Evolutionary conservation across 2,329 filamentous ascomycete genomes (phyloP), one percentile per base, ranked within the genome.

Genomic region (Amauroascus niger): DNA sequence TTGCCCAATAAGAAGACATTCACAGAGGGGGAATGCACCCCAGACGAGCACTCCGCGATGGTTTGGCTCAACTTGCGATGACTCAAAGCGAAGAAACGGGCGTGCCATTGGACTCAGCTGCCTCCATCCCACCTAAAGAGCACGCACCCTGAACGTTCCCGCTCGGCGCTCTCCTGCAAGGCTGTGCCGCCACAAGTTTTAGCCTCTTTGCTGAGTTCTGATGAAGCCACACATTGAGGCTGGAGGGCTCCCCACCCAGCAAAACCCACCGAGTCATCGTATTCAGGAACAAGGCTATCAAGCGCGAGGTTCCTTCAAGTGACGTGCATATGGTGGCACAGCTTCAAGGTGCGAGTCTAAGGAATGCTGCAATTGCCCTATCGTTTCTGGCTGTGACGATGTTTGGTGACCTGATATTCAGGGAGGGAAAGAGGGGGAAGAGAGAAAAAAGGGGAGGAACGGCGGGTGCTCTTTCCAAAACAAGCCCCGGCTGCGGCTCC

Each of bases 151-250:
- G 13, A n/a, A n/a, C 14, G n/a, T 20, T 33, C 16, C 16, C 18
- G 18, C 11, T 22, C n/a, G 9, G 20, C 26, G 30, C 20, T 11
- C 5, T 28, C 46, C 2, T 14, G 20, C 40, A 49, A 49, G 47
- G 49, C 39, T 52, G 49, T 16, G 39, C 49, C 28, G 30, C 49
- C 39, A 44, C 39, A 33, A 13, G 24, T 26, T 49, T 41, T 28
- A 50, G 48, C 37, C 18, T 41, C 18, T 41, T 11, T n/a, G n/a
- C 2, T 40, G 18, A 40, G 39, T 24, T 20, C 32, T 8, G 20
- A 35, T 35, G 39, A 33, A 52, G 49, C 49, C 49, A 52, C 49
- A 44, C n/a, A 2, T 44, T 51, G 49, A 51, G 49, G 49, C 44
- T 46, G 44, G 32, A 3, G 2, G 32, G 6, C 2, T 28, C 20